Evolutionary conservation across 2,329 filamentous ascomycete species (phyloP).

Genomic region (Diaporthe destruens): DNA sequence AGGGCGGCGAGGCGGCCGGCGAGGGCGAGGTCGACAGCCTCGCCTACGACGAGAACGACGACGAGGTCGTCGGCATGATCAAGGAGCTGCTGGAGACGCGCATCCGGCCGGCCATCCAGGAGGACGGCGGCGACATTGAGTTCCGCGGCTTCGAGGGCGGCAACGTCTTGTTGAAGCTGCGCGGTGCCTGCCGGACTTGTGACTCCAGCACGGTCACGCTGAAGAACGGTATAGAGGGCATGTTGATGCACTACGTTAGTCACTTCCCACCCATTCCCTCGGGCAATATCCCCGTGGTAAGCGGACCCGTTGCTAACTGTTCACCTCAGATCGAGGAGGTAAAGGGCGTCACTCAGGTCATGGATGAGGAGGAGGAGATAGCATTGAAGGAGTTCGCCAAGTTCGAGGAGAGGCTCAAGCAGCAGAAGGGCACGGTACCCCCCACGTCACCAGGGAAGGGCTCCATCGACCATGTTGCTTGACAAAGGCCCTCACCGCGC

Average conservation of each 20-base stretch:
- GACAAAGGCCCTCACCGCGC: constrained; percentile 32
- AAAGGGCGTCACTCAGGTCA: constrained; percentile 88
- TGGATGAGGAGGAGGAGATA: constrained; percentile 93
- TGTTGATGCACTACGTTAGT: constrained; percentile 96
- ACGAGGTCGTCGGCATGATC: constrained; percentile 97
- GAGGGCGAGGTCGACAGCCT: constrained; percentile 74
- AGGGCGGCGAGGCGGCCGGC: constrained; percentile 55
- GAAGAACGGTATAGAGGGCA: constrained; percentile 98
- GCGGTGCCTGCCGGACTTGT: constrained; percentile 94
- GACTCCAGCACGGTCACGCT: constrained; percentile 97
- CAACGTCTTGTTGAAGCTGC: constrained; percentile 85
- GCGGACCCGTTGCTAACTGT: constrained; percentile 47
- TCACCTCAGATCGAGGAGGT: constrained; percentile 89
- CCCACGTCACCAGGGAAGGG: constrained; percentile 54
- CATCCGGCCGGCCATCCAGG: constrained; percentile 95
- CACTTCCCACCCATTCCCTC: constrained; percentile 28
- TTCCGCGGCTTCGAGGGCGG: constrained; percentile 91
- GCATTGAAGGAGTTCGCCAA: constrained; percentile 89
- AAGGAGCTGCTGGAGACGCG: constrained; percentile 96
- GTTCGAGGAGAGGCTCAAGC: constrained; percentile 86
- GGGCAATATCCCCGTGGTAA: neutral
- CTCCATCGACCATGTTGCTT: constrained; percentile 54
- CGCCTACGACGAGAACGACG: constrained; percentile 89
- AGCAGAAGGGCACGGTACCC: constrained; percentile 61
- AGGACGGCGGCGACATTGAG: constrained; percentile 98